Conservation (phyloP, 192 early-diverging fungal species). For the Phycomyces blakesleeanus region DNA sequence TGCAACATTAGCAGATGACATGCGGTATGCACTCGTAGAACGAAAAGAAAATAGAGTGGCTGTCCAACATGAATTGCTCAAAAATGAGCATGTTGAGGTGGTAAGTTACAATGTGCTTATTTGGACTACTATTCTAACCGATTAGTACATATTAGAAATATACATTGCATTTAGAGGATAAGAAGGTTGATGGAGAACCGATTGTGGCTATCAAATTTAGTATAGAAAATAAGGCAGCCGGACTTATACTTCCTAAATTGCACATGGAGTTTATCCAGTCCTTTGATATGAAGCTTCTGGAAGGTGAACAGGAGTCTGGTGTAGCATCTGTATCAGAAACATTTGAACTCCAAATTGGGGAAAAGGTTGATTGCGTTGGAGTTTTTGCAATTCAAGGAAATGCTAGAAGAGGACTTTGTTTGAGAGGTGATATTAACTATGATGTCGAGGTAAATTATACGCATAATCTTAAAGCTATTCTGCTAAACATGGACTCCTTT, state of each 20-base stretch:
- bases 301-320: conserved; percentile 2
- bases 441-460: conserved; percentile 27
- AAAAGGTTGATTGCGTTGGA: conserved; percentile 17
- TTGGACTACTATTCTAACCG: background rate
- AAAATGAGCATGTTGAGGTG: background rate
- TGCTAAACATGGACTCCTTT: background rate
- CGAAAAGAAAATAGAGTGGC: background rate
- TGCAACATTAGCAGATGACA: background rate
- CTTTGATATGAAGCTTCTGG: conserved; percentile 18
- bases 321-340: conserved; percentile 18
- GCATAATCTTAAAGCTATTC: too few species aligned
- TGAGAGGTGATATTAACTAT: conserved; percentile 35
- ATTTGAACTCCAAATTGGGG: conserved; percentile 30
- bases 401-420: conserved; percentile 19
- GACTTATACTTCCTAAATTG: conserved; percentile 16
- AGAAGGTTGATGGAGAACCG: conserved; percentile 14
- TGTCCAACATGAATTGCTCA: background rate
- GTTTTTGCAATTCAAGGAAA: conserved; percentile 27
- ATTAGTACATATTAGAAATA: background rate
- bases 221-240: conserved; percentile 16
- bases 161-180: conserved; percentile 22
- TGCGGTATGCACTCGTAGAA: background rate
- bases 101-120: background rate
- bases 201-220: conserved; percentile 9
- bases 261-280: conserved; percentile 26